Conservation (phyloP, 2,329 filamentous ascomycete species). For the Ustulina deusta region DNA sequence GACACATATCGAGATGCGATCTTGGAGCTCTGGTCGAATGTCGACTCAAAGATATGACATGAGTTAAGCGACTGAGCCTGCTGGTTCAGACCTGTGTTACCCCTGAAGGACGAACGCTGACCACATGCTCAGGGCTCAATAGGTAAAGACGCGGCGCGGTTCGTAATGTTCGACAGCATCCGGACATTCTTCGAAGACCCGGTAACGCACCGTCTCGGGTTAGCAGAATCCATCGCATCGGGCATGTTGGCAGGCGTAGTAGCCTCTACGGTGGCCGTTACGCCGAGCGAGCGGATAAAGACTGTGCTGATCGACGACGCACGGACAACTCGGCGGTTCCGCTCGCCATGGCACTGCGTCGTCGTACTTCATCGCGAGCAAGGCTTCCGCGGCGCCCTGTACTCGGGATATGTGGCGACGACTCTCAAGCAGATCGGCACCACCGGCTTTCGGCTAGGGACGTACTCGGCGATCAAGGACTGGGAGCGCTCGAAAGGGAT, state of each 20-base stretch:
- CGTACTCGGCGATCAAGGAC: conserved; percentile 73
- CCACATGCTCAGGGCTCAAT: conserved; percentile 60
- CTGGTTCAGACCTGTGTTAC: neutral
- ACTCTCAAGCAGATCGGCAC: conserved; percentile 72
- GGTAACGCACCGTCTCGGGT: conserved; percentile 65
- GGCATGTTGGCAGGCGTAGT: conserved; percentile 71
- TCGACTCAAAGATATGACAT: neutral
- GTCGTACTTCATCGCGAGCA: conserved; percentile 62
- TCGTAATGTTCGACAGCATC: conserved; percentile 72
- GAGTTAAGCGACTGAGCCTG: neutral
- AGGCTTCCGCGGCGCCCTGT: conserved; percentile 65
- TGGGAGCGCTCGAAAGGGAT: conserved; percentile 45
- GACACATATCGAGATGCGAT: neutral
- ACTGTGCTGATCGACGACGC: conserved; percentile 73
- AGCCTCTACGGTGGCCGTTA: conserved; percentile 68
- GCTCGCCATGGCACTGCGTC: conserved; percentile 63
- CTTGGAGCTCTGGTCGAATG: too few relatives aligned
- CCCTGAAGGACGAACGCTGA: conserved; percentile 4
- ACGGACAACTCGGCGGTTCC: conserved; percentile 55
- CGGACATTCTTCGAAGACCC: conserved; percentile 64
- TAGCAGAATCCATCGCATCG: conserved; percentile 65
- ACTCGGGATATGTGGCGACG: conserved; percentile 69
- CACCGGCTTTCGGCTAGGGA: conserved; percentile 71
- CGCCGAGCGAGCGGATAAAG: conserved; percentile 73
- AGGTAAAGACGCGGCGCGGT: conserved; percentile 72